Evolutionary conservation across 2,329 filamentous ascomycete species (phyloP), one percentile per base, ranked within the genome.

Genomic region (Zymoseptoria ardabiliae): DNA sequence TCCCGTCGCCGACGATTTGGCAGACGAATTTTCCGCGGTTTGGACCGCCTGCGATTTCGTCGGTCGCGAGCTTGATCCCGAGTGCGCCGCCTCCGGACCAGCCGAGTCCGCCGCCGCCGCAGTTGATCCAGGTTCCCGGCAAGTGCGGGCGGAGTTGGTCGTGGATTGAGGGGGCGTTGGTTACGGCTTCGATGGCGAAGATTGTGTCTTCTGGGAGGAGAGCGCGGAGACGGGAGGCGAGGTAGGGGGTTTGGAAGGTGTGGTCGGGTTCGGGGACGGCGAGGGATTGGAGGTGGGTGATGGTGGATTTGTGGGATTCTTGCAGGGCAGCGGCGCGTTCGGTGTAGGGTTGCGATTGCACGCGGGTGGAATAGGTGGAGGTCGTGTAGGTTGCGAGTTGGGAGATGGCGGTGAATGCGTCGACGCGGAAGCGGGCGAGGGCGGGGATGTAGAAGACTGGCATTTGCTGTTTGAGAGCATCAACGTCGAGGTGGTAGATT

Each of bases 61-160:
- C 81, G 0, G 80, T 79, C 0, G 88, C 90, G 7, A 93, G 80
- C 71, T 92, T 91, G 69, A 92, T 86, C 2, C 89, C 90, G 2
- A 93, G 73, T 0, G 87, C 86, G 17, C 69, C 89, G 13, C 90
- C 89, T 13, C 89, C 89, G 10, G 85, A 89, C 89, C 89, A 93
- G 1, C 89, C 89, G 0, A 93, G 83, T 2, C 90, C 90, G 13
- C 88, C 89, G 0, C 87, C 89, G 1, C 89, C 89, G 70, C 89
- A 92, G 71, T 91, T 92, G 68, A 93, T 84, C 87, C 87, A 91
- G 0, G 84, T 85, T 0, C 88, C 88, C 0, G 89, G 89, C 0
- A 84, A 69, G 0, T 81, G 85, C 2, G 85, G 81, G 66, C 85
- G 85, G 7, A 94, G 75, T 64, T 91, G 88, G 65, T 94, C 88